A percentile compares a stretch with the other conserved stretches of the same genome.
Conservation (phyloP, 148 eudicot genomes). For the Rhododendron henanense region DNA sequence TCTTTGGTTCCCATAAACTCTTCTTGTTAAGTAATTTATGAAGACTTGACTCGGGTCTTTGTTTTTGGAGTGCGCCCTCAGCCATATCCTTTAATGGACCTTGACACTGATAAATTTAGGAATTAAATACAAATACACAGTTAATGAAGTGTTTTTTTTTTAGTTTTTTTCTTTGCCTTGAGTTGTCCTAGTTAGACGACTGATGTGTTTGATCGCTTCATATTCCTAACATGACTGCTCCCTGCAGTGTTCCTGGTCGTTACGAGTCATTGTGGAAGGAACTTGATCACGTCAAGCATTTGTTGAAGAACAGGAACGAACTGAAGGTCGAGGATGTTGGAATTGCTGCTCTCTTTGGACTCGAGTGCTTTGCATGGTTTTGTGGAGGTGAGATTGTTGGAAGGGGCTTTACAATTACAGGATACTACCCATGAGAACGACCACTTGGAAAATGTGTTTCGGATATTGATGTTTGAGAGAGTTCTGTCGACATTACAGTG, state of each 20-base stretch:
- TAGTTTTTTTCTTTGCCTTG: neutral
- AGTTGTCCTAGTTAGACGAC: neutral
- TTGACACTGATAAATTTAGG: neutral
- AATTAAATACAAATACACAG: neutral
- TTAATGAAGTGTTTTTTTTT: neutral
- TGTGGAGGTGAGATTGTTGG: slow-evolving; percentile 62
- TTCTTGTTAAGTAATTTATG: neutral
- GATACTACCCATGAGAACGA: slow-evolving; percentile 32
- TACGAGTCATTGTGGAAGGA: slow-evolving; percentile 44
- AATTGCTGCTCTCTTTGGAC: slow-evolving; percentile 43
- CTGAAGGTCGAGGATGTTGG: slow-evolving; percentile 47
- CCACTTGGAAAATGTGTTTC: neutral
- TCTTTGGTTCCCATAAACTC: neutral
- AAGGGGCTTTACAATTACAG: slow-evolving; percentile 50
- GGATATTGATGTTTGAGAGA: neutral
- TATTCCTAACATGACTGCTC: neutral
- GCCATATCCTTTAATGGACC: neutral
- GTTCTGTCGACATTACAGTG: slow-evolving; percentile 11
- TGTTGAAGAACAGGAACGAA: slow-evolving; percentile 43
- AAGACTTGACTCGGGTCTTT: neutral
- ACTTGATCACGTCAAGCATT: slow-evolving; percentile 34
- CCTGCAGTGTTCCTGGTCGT: slow-evolving; percentile 44
- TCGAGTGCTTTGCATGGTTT: slow-evolving; percentile 55
- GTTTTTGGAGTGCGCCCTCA: neutral
- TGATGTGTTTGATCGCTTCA: neutral